Evolutionary conservation across 1,284 basidiomycete genomes (phyloP).

Genomic region (Puccinia brachypodii): DNA sequence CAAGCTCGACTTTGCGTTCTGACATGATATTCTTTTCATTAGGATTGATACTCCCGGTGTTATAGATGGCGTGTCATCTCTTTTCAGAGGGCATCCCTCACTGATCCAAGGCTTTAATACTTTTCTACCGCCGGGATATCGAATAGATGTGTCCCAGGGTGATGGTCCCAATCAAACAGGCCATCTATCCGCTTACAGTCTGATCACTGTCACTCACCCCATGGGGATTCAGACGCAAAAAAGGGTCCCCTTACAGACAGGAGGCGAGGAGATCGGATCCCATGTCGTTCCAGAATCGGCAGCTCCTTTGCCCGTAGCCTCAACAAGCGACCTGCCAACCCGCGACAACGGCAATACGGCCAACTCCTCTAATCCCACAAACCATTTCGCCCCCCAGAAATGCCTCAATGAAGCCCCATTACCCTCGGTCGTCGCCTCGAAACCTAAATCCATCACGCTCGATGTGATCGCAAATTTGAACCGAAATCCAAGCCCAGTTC

Average conservation of each 20-base stretch:
- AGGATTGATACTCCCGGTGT: constrained; percentile 99
- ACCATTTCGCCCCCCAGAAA: neutral
- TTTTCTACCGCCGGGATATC: constrained; percentile 93
- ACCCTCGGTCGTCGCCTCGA: neutral
- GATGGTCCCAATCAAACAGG: constrained; percentile 61
- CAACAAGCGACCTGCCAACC: constrained; percentile 14
- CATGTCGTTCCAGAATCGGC: constrained; percentile 32
- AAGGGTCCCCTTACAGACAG: constrained; percentile 51
- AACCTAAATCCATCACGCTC: constrained; percentile 34
- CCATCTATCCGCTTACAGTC: constrained; percentile 55
- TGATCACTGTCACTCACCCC: constrained; percentile 52
- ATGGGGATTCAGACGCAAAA: constrained; percentile 51
- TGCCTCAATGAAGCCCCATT: neutral
- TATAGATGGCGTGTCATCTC: constrained; percentile 90
- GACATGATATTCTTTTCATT: constrained; percentile 48
- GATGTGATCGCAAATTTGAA: constrained; percentile 22
- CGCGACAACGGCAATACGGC: constrained; percentile 26
- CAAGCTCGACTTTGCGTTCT: neutral
- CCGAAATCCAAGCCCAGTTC: constrained; percentile 33
- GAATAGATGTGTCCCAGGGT: constrained; percentile 80
- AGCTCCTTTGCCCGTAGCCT: neutral
- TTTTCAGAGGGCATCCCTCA: constrained; percentile 88
- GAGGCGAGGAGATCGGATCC: constrained; percentile 47
- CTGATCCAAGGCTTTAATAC: constrained; percentile 99
- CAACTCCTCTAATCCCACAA: neutral